Base-by-base conservation (phyloP, 805 yeast genomes). In the Ogataea kodamae region DNA sequence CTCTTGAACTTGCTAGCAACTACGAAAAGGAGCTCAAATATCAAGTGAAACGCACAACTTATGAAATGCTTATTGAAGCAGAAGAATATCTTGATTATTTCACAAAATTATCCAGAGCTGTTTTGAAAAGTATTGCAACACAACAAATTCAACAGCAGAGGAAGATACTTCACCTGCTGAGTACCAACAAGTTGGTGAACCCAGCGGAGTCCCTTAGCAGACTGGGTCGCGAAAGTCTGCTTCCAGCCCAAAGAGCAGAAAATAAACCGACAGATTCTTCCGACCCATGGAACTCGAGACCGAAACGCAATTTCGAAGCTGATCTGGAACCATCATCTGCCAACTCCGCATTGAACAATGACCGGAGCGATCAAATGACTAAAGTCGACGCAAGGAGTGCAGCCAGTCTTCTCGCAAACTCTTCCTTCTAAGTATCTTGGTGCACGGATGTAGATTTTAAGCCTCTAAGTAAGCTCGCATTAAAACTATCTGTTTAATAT, bases 121-220 rank as follows among this genome's bases (percentile, higher is more conserved):
- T 75, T 15, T 63, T 90, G 29, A 77, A 76, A 39, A 71, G 67
- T 27, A 77, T 71, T 43, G 74, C 87, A 0, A 62, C 83, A 43
- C 76, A 78, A 43, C 78, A 78, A 48, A 88, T 92, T 26, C 95
- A 87, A 40, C 84, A 79, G 46, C 96, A 89, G 62, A 72, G 97
- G 26, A 80, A 85, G 49, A 78, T 83, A 30, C 67, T 92, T 33
- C 72, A 77, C 36, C 70, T 81, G 22, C 68, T 94, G 80, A 52
- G 74, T 70, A 45, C 77, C 76, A 39, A 72, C 90, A 39, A 61
- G 34, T 33, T 60, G 37, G 51, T 55, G 24, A 44, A 45, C 30
- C 55, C 61, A 6, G 46, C 48, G 9, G 60, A 61, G 26, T 57
- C 62, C 0, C 69, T 92, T 23, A 74, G 92, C 23, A 66, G 96